Evolutionary conservation across 352 stramenopile genomes (phyloP), one percentile per base, ranked within the genome.

Genomic region (Phytopythium vexans): DNA sequence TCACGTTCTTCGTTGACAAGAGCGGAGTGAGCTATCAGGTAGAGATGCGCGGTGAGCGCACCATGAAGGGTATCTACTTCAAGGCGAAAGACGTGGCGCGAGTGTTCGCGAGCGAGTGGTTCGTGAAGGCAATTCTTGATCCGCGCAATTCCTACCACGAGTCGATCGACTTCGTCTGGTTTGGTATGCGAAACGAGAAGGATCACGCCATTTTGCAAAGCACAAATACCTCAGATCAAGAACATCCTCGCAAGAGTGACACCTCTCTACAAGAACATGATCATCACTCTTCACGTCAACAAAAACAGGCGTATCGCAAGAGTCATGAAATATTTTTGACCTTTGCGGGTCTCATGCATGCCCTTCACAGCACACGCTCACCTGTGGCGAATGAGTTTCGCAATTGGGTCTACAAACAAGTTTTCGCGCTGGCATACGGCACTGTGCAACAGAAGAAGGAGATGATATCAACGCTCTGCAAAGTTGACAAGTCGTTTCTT

Each of bases 401-500:
- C 39, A 39, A 56, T 4, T 56, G 50, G 50, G 50, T 56, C 3
- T 39, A 56, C 10, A 49, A 7, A 11, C 14, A 39, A 15, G 50
- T 56, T 21, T 56, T 56, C 40, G 21, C 50, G 31, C 8, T 56
- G 6, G 39, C 6, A 8, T 56, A 49, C 32, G 50, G 50, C 4
- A 56, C 50, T 21, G 32, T 45, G 31, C 38, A 56, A 31, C 50
- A 56, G 50, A 56, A 56, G 50, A 35, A 38, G 39, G 40, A 47
- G 8, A 39, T 56, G 35, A 7, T 56, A 14, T 46, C 38, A 6
- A 39, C 38, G 38, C 50, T 56, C 8, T 56, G 32, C 27, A 47
- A 49, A 33, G 21, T 41, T 14, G 50, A 56, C 40, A 56, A 56
- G 32, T 8, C 41, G 41, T 46, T 46, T 15, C 14, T 46, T 14